These are phyloP conservation scores for Cucurbitaria berberidis DNA, from an alignment of 2,329 filamentous ascomycete species.

Conservation along the genomic window DNA sequence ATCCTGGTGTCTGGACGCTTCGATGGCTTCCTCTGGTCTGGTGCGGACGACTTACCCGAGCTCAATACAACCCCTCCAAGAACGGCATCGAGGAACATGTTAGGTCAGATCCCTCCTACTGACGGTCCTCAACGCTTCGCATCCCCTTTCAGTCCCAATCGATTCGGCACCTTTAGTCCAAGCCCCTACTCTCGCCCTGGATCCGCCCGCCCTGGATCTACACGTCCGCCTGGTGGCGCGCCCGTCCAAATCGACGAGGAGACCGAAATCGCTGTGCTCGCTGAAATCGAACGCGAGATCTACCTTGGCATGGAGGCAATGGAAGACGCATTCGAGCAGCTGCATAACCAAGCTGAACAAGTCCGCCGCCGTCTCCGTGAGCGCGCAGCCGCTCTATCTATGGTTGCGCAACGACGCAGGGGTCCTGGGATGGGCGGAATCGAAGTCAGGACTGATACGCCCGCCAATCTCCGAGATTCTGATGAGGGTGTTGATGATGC, in stretches of 20 bases:
- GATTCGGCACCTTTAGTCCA: conserved; percentile 45
- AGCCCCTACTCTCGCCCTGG: conserved; percentile 26
- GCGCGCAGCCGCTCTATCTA: conserved; percentile 77
- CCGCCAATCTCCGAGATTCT: conserved; percentile 45
- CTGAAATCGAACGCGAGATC: conserved; percentile 91
- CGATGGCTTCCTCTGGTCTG: conserved; percentile 93
- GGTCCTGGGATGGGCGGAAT: conserved; percentile 50
- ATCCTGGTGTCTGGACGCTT: conserved; percentile 93
- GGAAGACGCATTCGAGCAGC: conserved; percentile 89
- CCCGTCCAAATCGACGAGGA: conserved; percentile 93
- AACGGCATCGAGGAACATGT: conserved; percentile 31
- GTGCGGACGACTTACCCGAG: conserved; percentile 68
- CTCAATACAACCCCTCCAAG: conserved; percentile 31
- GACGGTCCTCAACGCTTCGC: conserved; percentile 45
- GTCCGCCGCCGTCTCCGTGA: conserved; percentile 81
- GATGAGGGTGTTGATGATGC: conserved; percentile 50
- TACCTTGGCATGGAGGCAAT: conserved; percentile 92
- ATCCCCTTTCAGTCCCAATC: conserved; percentile 62
- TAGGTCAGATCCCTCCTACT: conserved; percentile 52
- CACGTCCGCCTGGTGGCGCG: conserved; percentile 55
- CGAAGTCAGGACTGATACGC: conserved; percentile 57
- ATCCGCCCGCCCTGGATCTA: conserved; percentile 23
- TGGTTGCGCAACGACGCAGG: conserved; percentile 66
- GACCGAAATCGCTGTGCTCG: conserved; percentile 85
- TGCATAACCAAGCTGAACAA: conserved; percentile 84